Base-by-base conservation (phyloP, 2,329 filamentous ascomycete species). In the Coniosporium tulheliwenetii region DNA sequence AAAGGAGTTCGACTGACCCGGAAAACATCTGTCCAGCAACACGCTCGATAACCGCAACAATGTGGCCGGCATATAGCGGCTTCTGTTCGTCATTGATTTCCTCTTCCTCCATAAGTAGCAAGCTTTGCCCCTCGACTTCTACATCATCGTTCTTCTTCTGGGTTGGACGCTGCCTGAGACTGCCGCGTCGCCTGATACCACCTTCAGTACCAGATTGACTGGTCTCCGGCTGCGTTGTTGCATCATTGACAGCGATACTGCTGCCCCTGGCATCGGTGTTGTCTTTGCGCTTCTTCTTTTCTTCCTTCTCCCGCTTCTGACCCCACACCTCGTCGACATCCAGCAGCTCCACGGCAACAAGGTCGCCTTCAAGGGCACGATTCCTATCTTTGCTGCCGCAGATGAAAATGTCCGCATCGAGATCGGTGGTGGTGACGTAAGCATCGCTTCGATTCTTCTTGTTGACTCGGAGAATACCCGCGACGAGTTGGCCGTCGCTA, bases 131-230 rank as follows among this genome's bases (percentile, higher is more conserved):
- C 60, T 98, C 91, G 26, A 98, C 91, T 62, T 98, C 91, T 19
- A 98, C 91, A 59, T 98, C 91, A 50, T 98, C 91, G 48, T 98
- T 98, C 76, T 98, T 98, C 78, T 98, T 98, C 65, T 98, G 91
- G 0, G 89, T 96, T 8, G 91, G 91, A 41, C 91, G 82, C 67
- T 96, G 91, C 55, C 91, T 81, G 50, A 98, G 75, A 73, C 89
- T 96, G 50, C 91, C 91, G 55, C 91, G 84, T 50, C 91, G 78
- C 51, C 89, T 84, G 48, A 98, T 79, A 45, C 87, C 85, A 53
- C 87, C 86, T 52, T 95, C 89, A 41, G 70, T 67, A 40, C 71
- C 71, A 4, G 19, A 26, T 26, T 26, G 19, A 72, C 57, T 81
- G 73, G 58, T 60, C 64, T 73, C 58, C 56, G 66, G 64, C 66